Evolutionary conservation across 805 yeast genomes (phyloP), one percentile per base, ranked within the genome.

Genomic region (Debaryomyces hansenii): DNA sequence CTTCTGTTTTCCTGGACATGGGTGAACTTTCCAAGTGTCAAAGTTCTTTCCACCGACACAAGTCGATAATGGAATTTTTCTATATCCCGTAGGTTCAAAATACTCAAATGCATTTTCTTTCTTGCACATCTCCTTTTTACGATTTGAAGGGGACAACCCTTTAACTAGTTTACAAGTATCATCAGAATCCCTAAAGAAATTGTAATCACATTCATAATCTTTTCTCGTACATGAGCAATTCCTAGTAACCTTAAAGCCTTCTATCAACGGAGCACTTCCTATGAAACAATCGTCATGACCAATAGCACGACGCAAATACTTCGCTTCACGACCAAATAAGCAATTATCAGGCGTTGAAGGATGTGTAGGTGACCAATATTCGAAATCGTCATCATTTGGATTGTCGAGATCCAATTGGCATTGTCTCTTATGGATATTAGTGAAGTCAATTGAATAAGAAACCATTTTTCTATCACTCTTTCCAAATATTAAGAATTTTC

Each of bases 141-240:
- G 82, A 58, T 88, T 87, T 11, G 80, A 75, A 6, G 95, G 88
- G 4, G 75, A 63, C 45, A 80, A 71, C 0, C 97, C 97, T 16
- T 75, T 71, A n/a, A 90, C 87, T 35, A 90, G 77, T 60, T 82
- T 82, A 70, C 99, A 94, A 2, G 94, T 86, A 16, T 96, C 96
- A 59, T 90, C 96, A 0, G 57, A 50, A 42, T 83, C 83, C 48
- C 85, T 76, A 47, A 67, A 79, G 64, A 75, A 91, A 66, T 91
- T 91, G 71, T 83, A 89, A 64, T 94, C 99, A 77, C 99, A 94
- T 66, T 94, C 99, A 60, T 72, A 94, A 56, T 48, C 99, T 43
- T 79, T 78, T 64, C 96, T 79, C 0, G 94, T 77, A 70, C 99
- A 94, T 1, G 85, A 62, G 69, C 99, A 94, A 62, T 87, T 84